Evolutionary conservation across 257 asterid genomes (phyloP).

Genomic region (Ilex aquifolium): DNA sequence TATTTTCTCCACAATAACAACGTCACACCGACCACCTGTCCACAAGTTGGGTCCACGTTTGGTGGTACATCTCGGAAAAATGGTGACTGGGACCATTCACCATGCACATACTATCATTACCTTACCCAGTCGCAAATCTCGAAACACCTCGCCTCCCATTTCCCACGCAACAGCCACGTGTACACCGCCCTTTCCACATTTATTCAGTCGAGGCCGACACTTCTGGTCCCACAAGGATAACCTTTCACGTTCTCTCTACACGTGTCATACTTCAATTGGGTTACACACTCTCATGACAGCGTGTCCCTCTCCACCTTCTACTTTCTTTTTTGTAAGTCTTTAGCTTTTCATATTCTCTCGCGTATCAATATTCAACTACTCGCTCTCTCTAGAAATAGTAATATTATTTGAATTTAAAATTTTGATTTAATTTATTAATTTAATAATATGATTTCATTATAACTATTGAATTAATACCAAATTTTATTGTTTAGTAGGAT

Average conservation of each 20-base stretch:
- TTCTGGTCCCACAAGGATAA: constrained; percentile 22
- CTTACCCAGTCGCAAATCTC: constrained; percentile 26
- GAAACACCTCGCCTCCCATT: constrained; percentile 7
- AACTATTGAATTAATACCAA: no score
- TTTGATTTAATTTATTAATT: no score
- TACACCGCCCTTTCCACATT: constrained; percentile 13
- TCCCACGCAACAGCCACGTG: constrained; percentile 24
- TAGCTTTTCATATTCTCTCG: no score
- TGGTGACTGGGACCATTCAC: no score
- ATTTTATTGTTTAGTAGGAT: no score
- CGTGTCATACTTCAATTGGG: constrained; percentile 22
- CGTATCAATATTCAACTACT: no score
- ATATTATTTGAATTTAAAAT: no score
- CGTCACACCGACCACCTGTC: constrained; percentile 44
- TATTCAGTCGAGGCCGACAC: constrained; percentile 53
- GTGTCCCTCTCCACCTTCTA: constrained; percentile 11
- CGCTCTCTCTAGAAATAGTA: no score
- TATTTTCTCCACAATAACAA: not conserved
- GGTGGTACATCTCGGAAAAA: not conserved
- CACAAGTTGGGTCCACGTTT: constrained; percentile 19
- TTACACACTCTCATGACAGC: not conserved
- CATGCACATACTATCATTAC: constrained; percentile 11
- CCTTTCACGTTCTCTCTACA: constrained; percentile 17
- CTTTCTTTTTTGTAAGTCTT: constrained; percentile 3
- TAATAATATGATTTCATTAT: no score